Percentiles rank a stretch among this genome's conserved stretches.
Conservation (phyloP, 176 grass and related monocot species). For the Avena eriantha region DNA sequence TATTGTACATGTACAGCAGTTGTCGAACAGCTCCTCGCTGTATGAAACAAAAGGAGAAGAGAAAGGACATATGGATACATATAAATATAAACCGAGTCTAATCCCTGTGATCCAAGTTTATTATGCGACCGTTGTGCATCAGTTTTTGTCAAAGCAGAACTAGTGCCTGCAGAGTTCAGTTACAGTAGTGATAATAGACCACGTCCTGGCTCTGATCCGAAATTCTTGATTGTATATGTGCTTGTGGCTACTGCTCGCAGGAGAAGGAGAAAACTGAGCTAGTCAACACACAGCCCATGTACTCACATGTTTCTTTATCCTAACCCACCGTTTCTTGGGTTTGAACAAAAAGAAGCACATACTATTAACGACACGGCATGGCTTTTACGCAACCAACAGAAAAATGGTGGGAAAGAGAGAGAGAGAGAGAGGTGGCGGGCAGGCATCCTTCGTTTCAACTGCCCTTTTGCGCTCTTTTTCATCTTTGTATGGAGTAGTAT, state of each 20-base stretch:
- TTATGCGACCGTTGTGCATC: too few relatives aligned
- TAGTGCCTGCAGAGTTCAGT: too few relatives aligned
- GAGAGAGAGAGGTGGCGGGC: not conserved
- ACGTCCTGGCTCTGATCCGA: too few relatives aligned
- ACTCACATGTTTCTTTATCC: constrained; percentile 25
- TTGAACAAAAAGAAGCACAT: constrained; percentile 53
- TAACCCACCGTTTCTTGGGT: constrained; percentile 46
- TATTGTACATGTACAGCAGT: not conserved
- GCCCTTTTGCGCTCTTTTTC: not conserved
- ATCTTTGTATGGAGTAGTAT: not conserved
- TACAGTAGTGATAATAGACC: too few relatives aligned
- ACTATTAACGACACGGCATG: constrained; percentile 36
- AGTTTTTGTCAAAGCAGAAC: too few relatives aligned
- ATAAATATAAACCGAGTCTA: too few relatives aligned
- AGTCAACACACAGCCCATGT: not conserved
- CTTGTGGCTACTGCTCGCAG: too few relatives aligned
- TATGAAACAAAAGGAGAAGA: not conserved
- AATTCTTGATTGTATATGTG: too few relatives aligned
- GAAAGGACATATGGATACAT: not conserved
- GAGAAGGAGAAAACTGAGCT: constrained; percentile 37
- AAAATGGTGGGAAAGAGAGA: constrained; percentile 21
- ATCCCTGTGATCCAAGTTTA: too few relatives aligned
- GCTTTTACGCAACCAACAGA: constrained; percentile 52
- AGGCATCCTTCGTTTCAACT: not conserved
- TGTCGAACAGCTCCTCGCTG: not conserved